A percentile compares a stretch with the other conserved stretches of the same genome.
Evolutionary conservation across 108 stramenopile genomes (phyloP).

Genomic region (Halocafeteria seosinensis): DNA sequence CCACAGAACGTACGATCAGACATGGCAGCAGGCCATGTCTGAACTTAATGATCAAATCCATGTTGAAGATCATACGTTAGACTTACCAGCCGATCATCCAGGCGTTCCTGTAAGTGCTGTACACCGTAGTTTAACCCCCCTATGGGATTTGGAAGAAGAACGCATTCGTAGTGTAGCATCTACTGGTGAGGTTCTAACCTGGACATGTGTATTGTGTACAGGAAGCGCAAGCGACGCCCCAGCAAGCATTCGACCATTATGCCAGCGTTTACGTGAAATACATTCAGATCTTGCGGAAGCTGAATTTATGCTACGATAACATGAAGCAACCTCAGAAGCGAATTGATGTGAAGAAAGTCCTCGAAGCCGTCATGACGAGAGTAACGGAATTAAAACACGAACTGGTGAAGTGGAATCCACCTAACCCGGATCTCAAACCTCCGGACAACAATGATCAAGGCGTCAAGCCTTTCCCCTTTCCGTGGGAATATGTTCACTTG

Average conservation of each 20-base stretch:
- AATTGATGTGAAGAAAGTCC: conserved; percentile 44
- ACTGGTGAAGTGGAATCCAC: conserved; percentile 65
- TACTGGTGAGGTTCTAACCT: too few species aligned
- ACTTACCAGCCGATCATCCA: neutral
- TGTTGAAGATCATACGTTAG: conserved; percentile 27
- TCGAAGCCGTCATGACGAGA: conserved; percentile 53
- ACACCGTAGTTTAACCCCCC: too few species aligned
- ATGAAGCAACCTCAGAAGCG: conserved; percentile 66
- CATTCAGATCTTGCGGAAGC: conserved; percentile 39
- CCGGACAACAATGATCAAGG: conserved; percentile 19
- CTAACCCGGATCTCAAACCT: conserved; percentile 26
- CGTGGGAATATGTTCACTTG: conserved; percentile 61
- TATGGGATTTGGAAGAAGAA: too few species aligned
- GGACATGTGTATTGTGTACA: neutral
- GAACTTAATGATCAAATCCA: conserved; percentile 46
- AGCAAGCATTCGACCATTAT: conserved; percentile 51
- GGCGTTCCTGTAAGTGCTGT: neutral
- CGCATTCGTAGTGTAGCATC: too few species aligned
- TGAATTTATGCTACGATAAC: conserved; percentile 51
- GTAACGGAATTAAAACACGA: conserved; percentile 51
- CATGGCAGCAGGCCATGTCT: conserved; percentile 44
- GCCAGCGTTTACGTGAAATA: conserved; percentile 57
- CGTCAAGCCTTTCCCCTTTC: too few species aligned
- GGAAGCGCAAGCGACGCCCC: conserved; percentile 8
- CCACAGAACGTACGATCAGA: conserved; percentile 26